Base-by-base conservation (phyloP, 2,329 filamentous ascomycete genomes). In the Aspergillus arachidicola region DNA sequence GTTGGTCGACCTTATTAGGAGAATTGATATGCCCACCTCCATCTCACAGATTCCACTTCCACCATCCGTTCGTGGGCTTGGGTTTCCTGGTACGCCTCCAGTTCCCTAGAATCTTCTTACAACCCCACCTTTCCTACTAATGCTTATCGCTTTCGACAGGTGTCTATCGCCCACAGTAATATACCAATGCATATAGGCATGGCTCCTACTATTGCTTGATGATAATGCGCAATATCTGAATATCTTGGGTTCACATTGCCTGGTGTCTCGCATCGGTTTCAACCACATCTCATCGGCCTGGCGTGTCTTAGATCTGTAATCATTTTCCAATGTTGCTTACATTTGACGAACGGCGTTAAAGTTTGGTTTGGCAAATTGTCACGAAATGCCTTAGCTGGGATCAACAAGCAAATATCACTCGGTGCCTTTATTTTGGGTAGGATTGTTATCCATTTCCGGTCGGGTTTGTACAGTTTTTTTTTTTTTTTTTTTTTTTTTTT, bases 1-100 rank as follows among this genome's bases (percentile, higher is more conserved):
- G 63, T 83, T 97, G 80, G 89, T 95, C 7, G 85, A 87, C 36
- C 82, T 97, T 46, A 82, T 99, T 26, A 86, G 88, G 36, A 85
- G 87, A 59, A 87, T 90, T 7, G 81, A 86, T 28, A 82, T 95
- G 11, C 91, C 91, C 0, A 85, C 87, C 5, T 76, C 75, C 32
- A 74, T 79, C 38, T 71, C 74, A 21, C 79, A 81, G 61, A 73
- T 80, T 48, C 76, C 73, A 32, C 69, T 77, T n/a, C 73, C 74
- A 5, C 75, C 73, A 61, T 70, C 72, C 54, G 71, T 69, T 23
- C 73, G 74, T 57, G 75, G 75, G 38, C 64, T 75, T 32, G 71
- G 72, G 28, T 78, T 76, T 66, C 66, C 72, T 59, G 73, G 78
- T 79, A 75, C 65, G 76, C 5, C 50, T 32, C n/a, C 38, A 46